Evolutionary conservation across 1,284 basidiomycete genomes (phyloP), one percentile per base, ranked within the genome.

Genomic region (Sporisorium reilianum): DNA sequence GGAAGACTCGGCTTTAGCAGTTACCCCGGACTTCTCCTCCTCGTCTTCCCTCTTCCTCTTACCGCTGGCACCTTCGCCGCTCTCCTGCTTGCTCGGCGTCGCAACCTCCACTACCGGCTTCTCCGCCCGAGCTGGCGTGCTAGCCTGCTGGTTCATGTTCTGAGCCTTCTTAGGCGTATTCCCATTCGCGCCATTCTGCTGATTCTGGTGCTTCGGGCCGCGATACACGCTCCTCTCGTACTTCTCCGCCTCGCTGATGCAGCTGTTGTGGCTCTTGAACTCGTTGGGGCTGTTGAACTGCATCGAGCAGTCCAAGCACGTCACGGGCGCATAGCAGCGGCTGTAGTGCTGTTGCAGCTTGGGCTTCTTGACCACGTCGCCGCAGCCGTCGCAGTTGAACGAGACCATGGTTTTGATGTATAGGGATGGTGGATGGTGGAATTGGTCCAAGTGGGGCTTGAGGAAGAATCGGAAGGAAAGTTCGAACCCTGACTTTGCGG

Each of bases 291-390:
- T 58, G 46, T 72, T 65, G 67, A 85, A 85, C 32, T 81, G 80
- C 45, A 50, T 41, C 54, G 79, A 81, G 69, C 84, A 85, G 60
- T 85, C 84, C 3, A 85, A 55, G 44, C 84, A 85, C 11, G 83
- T 83, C 25, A 85, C 68, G 23, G 82, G 70, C 14, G 82, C 65
- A 23, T 64, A 75, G 59, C 84, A 85, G 23, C 81, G 75, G 41
- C 78, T 58, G 71, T 66, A 82, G 63, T 84, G 83, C 63, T 81
- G 77, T 11, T 70, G 74, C 12, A 84, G 79, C 56, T 84, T 84
- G 6, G 83, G 83, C 64, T 84, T 84, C 67, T 84, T 84, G 64
- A 84, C 80, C 1, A 81, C 78, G 38, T 84, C 83, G 53, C 77
- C 79, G 57, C 83, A 84, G 38, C 74, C 75, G 41, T 84, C 80